Conservation (phyloP, 768 basidiomycete genomes). For the Fomitopsis serialis region DNA sequence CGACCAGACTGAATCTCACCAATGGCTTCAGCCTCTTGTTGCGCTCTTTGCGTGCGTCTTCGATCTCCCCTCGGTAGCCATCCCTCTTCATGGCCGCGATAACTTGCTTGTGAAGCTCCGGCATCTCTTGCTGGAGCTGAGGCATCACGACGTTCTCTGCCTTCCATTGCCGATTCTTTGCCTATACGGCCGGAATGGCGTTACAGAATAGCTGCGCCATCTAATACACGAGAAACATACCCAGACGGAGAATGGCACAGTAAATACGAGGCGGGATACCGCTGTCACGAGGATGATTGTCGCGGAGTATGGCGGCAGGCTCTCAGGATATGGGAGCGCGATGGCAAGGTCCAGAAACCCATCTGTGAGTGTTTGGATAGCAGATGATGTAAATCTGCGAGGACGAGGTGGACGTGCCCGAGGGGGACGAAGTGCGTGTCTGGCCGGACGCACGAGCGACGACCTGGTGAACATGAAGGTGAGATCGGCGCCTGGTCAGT, state of each 20-base stretch:
- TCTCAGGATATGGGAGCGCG: conserved; percentile 67
- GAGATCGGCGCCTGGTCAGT: not conserved
- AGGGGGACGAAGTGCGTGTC: not conserved
- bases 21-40: conserved; percentile 40
- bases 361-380: conserved; percentile 29
- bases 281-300: conserved; percentile 71
- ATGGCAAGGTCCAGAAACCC: conserved; percentile 73
- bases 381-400: conserved; percentile 18
- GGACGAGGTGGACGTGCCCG: not conserved
- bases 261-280: conserved; percentile 47
- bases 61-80: conserved; percentile 50
- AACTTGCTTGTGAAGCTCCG: conserved; percentile 27
- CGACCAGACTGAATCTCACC: conserved; percentile 29
- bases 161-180: conserved; percentile 52
- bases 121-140: conserved; percentile 45
- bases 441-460: not conserved
- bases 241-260: conserved; percentile 76
- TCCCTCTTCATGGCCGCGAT: conserved; percentile 48
- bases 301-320: conserved; percentile 64
- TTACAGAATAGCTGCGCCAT: not conserved
- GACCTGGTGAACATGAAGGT: not conserved
- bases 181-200: conserved; percentile 31
- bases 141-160: conserved; percentile 60
- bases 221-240: conserved; percentile 32
- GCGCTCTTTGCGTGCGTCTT: conserved; percentile 43